phyloP scores from a whole-genome alignment of 768 basidiomycete species.

The Trametes elegans region DNA sequence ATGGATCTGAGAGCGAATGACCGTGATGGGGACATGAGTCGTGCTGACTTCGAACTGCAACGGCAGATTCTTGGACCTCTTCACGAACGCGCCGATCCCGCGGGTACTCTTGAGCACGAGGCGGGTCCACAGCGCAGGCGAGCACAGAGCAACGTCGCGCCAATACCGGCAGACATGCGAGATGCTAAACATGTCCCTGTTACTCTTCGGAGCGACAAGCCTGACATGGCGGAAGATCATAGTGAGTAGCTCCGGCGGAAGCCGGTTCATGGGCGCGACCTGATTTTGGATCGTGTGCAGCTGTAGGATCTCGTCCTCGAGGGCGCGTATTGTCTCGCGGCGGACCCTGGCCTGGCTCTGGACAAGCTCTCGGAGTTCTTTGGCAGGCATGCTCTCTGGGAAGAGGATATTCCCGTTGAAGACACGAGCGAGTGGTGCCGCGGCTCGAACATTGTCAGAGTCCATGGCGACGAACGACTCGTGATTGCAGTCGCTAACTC shows the following conservation, averaged over 20 bases:
- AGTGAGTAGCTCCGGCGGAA: constrained; percentile 1
- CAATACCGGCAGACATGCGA: background rate
- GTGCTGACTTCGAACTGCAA: background rate
- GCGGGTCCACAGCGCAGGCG: background rate
- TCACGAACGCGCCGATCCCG: background rate
- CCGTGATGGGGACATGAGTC: background rate
- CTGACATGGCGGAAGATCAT: background rate
- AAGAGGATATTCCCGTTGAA: no score
- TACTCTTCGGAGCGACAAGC: background rate
- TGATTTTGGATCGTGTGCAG: background rate
- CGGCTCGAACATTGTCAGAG: no score
- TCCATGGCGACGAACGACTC: no score
- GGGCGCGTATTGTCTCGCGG: background rate
- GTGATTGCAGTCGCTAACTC: no score
- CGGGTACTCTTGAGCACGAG: background rate
- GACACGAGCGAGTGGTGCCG: no score
- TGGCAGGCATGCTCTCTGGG: no score
- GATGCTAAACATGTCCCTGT: background rate
- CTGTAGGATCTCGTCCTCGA: background rate
- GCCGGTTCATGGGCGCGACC: background rate
- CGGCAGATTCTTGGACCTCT: constrained; percentile 1
- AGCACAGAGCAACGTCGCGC: background rate
- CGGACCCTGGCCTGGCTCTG: background rate
- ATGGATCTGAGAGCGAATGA: background rate
- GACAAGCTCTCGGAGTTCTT: background rate